Base-by-base conservation (phyloP, 2,329 filamentous ascomycete species). In the Beauveria pseudobassiana region DNA sequence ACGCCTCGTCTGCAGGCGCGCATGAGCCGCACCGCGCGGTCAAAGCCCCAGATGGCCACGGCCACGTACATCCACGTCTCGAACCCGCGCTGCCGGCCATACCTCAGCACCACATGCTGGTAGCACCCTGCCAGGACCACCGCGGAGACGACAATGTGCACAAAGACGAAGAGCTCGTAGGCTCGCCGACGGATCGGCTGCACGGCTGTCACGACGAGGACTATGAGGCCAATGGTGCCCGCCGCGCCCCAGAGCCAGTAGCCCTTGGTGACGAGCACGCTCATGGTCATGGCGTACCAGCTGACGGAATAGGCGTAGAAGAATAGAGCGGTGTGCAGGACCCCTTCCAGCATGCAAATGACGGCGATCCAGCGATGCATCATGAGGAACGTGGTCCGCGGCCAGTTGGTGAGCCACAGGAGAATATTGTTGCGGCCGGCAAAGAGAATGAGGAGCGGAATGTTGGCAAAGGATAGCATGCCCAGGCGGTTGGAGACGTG, bases 321-420 rank as follows among this genome's bases (percentile, higher is more conserved):
- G 10, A 70, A 72, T 12, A 77, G 63, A 18, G 75, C 66, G 1
- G 71, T 74, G 68, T 82, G 80, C 0, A 81, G 26, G 14, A 75
- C 64, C 7, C 73, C 76, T 61, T 82, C 72, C 0, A 80, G 52
- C 12, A 74, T 72, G 46, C 71, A 74, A 22, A 81, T 68, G 46
- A 72, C 66, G 5, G 76, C 78, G 6, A 78, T 69, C 76, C 77
- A 81, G 18, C 78, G 75, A 66, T 82, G 80, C 2, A 81, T 68
- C 3, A 81, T 64, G 16, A 81, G 57, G 64, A 72, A 81, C 1
- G 80, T 82, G 0, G 72, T 73, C 62, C 79, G 75, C 1, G 71
- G 74, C 78, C 78, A 81, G 65, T 77, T 73, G 3, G 78, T 80
- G 3, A 78, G 54, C 70, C 72, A 75, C 0, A 80, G 70, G 0